Conservation (phyloP, 2,329 filamentous ascomycete species). For the Microdochium paspali region DNA sequence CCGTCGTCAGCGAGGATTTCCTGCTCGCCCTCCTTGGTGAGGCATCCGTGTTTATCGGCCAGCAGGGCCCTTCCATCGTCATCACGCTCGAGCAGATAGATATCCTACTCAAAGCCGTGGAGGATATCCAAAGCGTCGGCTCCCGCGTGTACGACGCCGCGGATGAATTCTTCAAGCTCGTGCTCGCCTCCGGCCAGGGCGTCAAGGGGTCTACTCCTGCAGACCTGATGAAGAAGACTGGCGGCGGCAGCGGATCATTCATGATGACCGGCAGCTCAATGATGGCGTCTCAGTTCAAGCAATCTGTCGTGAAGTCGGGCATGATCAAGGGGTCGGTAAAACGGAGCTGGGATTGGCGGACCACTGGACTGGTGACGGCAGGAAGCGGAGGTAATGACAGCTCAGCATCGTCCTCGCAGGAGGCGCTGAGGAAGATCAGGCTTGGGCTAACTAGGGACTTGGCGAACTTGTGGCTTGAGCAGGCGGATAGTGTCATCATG, state of each 20-base stretch:
- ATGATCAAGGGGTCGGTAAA: constrained; percentile 32
- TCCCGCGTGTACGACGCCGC: constrained; percentile 63
- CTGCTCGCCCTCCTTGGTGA: constrained; percentile 78
- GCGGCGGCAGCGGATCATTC: constrained; percentile 47
- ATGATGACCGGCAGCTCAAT: constrained; percentile 67
- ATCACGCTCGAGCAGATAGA: constrained; percentile 67
- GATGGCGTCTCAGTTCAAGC: constrained; percentile 52
- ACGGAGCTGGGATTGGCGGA: constrained; percentile 64
- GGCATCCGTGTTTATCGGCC: constrained; percentile 65
- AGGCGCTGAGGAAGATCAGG: constrained; percentile 65
- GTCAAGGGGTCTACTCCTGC: constrained; percentile 53
- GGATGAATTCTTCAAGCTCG: constrained; percentile 69
- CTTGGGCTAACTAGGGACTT: constrained; percentile 67
- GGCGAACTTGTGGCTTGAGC: constrained; percentile 57
- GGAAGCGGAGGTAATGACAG: constrained; percentile 29
- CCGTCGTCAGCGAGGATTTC: constrained; percentile 83
- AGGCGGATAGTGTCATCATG: constrained; percentile 46
- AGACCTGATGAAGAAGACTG: constrained; percentile 50
- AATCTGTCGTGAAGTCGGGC: constrained; percentile 35
- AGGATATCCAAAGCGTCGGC: constrained; percentile 62
- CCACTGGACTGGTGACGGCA: constrained; percentile 35
- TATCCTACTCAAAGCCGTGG: constrained; percentile 49
- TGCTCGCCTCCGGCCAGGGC: constrained; percentile 61
- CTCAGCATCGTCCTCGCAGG: constrained; percentile 33
- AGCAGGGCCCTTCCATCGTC: constrained; percentile 28